Conservation (phyloP, 345 rosid species). For the Dovyalis caffra region DNA sequence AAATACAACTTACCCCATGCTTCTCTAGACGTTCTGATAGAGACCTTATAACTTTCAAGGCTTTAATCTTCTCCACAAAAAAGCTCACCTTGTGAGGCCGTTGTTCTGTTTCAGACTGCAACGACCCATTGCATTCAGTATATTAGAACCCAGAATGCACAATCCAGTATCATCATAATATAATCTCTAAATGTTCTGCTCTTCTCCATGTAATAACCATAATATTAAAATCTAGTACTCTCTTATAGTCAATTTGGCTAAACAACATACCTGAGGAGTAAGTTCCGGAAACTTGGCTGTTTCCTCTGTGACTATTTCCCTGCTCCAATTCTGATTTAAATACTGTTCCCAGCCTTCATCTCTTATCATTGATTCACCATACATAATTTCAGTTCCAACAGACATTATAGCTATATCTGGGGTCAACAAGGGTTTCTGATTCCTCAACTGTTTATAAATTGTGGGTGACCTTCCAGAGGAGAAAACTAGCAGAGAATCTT, state of each 20-base stretch:
- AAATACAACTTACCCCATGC: conserved; percentile 49
- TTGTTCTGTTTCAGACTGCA: conserved; percentile 85
- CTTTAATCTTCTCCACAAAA: conserved; percentile 78
- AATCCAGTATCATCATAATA: not conserved
- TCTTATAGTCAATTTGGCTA: not conserved
- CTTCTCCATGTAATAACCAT: not conserved
- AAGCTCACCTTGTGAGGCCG: conserved; percentile 89
- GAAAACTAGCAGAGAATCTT: conserved; percentile 82
- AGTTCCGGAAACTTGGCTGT: conserved; percentile 70
- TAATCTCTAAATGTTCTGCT: too few relatives aligned
- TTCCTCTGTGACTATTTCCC: conserved; percentile 62
- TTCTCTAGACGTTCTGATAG: conserved; percentile 53
- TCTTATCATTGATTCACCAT: conserved; percentile 71
- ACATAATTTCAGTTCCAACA: conserved; percentile 96
- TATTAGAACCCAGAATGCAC: not conserved
- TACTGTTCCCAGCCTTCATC: conserved; percentile 83
- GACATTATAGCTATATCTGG: conserved; percentile 92
- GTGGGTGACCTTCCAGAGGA: conserved; percentile 97
- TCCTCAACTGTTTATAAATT: conserved; percentile 64
- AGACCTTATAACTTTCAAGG: conserved; percentile 53
- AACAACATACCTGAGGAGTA: conserved; percentile 64
- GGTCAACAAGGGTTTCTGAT: conserved; percentile 80
- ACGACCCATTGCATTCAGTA: conserved; percentile 1
- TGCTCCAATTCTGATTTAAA: conserved; percentile 76
- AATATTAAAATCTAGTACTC: not conserved